Evolutionary conservation across 345 rosid genomes (phyloP).

Genomic region (Heritiera fomes): DNA sequence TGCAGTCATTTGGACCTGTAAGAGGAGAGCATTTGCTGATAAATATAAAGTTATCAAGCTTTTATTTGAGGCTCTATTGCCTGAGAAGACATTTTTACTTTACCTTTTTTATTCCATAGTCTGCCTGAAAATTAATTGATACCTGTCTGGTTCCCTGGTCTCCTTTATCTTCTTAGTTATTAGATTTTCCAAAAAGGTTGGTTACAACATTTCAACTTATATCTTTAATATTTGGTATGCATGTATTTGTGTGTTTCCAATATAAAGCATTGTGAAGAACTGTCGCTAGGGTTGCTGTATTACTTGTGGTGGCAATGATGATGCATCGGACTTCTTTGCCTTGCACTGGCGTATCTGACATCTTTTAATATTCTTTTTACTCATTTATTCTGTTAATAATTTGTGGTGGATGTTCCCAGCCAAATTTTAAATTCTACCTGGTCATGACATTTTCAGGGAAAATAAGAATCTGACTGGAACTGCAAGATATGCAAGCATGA

Average conservation of each 20-base stretch:
- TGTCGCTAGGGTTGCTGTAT: background rate
- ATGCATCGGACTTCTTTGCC: background rate
- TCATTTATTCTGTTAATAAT: background rate
- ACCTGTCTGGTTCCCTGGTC: background rate
- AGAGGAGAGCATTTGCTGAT: background rate
- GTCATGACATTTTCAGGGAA: slow-evolving; percentile 55
- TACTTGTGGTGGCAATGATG: background rate
- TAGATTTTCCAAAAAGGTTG: background rate
- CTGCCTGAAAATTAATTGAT: background rate
- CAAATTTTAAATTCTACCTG: background rate
- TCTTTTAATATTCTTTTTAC: background rate
- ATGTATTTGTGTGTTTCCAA: background rate
- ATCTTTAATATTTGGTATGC: background rate
- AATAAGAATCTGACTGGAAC: slow-evolving; percentile 97
- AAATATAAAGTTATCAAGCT: background rate
- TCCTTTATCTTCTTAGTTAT: background rate
- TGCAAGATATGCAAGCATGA: slow-evolving; percentile 99
- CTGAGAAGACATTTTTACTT: background rate
- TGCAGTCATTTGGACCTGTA: slow-evolving; percentile 7
- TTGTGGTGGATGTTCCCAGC: background rate
- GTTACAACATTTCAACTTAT: background rate
- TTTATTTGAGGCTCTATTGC: background rate
- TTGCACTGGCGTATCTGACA: background rate
- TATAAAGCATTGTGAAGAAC: background rate
- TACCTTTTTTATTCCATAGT: background rate